Evolutionary conservation across 495 filamentous ascomycete species (phyloP).

Genomic region (Penicillium lagena): DNA sequence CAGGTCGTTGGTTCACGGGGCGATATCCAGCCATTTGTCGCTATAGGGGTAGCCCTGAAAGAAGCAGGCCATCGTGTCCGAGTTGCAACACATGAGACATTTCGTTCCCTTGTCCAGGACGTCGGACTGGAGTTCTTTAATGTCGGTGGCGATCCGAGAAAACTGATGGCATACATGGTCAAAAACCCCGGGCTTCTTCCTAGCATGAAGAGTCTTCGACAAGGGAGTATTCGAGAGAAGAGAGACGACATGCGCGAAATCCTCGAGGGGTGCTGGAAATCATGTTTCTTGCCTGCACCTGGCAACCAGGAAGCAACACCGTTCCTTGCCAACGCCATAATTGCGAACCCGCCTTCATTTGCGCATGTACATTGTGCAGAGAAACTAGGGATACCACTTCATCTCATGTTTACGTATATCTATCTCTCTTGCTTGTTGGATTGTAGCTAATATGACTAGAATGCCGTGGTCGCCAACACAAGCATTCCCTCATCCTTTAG

Average conservation of each 20-base stretch:
- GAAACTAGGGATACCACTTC: slow-evolving; percentile 68
- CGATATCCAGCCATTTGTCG: slow-evolving; percentile 71
- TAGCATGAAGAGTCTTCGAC: slow-evolving; percentile 56
- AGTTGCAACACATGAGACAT: slow-evolving; percentile 68
- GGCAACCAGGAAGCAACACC: slow-evolving; percentile 39
- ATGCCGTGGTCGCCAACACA: slow-evolving; percentile 57
- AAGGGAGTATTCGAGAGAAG: slow-evolving; percentile 59
- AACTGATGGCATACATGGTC: slow-evolving; percentile 84
- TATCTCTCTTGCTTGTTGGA: slow-evolving; percentile 46
- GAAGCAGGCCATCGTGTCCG: slow-evolving; percentile 68
- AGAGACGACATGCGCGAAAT: slow-evolving; percentile 63
- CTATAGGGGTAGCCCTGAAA: slow-evolving; percentile 58
- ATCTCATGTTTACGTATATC: slow-evolving; percentile 74
- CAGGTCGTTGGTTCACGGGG: slow-evolving; percentile 74
- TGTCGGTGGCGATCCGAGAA: slow-evolving; percentile 73
- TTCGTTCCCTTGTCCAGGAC: slow-evolving; percentile 60
- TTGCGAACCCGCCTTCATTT: slow-evolving; percentile 79
- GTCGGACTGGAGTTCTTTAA: slow-evolving; percentile 72
- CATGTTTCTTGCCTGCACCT: slow-evolving; percentile 59
- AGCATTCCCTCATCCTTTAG: slow-evolving; percentile 47
- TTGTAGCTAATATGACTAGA: slow-evolving; percentile 21
- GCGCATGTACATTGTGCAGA: slow-evolving; percentile 77
- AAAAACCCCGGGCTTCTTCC: slow-evolving; percentile 79
- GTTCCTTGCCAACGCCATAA: slow-evolving; percentile 77
- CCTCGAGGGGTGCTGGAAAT: slow-evolving; percentile 70